Evolutionary conservation across 805 yeast species (phyloP).

Genomic region (Saturnispora halmiae): DNA sequence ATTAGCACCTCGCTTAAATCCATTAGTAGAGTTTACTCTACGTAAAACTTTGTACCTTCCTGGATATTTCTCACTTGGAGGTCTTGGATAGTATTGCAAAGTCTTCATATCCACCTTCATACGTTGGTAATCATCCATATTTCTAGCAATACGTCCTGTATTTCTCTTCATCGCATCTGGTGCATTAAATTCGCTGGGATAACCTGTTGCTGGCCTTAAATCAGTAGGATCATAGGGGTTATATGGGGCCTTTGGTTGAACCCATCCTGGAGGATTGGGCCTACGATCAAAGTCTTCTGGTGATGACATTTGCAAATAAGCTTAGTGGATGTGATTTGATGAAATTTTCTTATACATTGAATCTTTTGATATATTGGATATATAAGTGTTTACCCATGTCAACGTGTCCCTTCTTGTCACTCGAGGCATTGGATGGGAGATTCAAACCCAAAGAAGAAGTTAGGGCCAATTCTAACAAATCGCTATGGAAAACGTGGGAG

Average conservation of each 20-base stretch:
- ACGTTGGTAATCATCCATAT: constrained; percentile 56
- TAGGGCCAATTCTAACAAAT: constrained; percentile 25
- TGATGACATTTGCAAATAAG: background rate
- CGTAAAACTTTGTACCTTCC: constrained; percentile 70
- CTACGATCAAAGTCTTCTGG: constrained; percentile 41
- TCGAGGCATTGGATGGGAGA: constrained; percentile 46
- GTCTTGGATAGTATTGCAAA: constrained; percentile 71
- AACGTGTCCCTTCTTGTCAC: constrained; percentile 23
- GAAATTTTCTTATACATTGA: too few species aligned
- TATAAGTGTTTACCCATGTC: constrained; percentile 6
- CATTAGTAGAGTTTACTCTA: constrained; percentile 41
- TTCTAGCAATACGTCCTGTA: constrained; percentile 42
- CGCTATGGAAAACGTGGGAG: constrained; percentile 73
- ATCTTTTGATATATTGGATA: background rate
- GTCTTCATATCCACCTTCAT: constrained; percentile 67
- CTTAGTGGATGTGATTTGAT: background rate
- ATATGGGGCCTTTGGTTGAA: constrained; percentile 73
- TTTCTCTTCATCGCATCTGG: constrained; percentile 52
- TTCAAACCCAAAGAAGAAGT: constrained; percentile 31
- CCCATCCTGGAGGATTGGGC: constrained; percentile 74
- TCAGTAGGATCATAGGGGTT: constrained; percentile 80
- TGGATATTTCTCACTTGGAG: constrained; percentile 62
- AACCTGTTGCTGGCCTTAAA: constrained; percentile 70
- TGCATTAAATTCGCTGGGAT: constrained; percentile 69
- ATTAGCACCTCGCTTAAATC: constrained; percentile 53